A percentile compares a stretch with the other conserved stretches of the same genome.
Evolutionary conservation across 2,329 filamentous ascomycete genomes (phyloP).

Genomic region (Moelleriella libera): DNA sequence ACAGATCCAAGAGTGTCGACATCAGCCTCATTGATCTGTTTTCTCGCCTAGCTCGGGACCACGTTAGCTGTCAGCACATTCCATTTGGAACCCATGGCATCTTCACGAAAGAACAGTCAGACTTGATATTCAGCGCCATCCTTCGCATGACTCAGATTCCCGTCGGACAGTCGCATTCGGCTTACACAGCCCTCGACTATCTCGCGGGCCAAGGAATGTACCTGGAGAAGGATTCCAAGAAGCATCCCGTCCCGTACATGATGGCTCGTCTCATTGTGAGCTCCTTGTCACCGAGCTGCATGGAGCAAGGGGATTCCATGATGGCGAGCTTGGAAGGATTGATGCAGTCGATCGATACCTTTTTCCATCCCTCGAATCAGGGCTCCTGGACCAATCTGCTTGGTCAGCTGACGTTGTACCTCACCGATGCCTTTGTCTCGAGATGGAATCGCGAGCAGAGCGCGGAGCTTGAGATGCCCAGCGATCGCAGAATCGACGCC

Average conservation of each 20-base stretch:
- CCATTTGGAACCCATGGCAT: constrained; percentile 79
- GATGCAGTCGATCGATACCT: constrained; percentile 91
- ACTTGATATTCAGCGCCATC: constrained; percentile 83
- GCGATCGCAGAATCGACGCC: constrained; percentile 63
- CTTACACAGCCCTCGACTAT: constrained; percentile 77
- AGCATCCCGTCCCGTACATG: constrained; percentile 82
- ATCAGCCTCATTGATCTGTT: constrained; percentile 79
- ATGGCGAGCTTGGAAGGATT: constrained; percentile 77
- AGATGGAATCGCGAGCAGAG: constrained; percentile 93
- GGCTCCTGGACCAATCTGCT: constrained; percentile 83
- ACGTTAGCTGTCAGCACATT: constrained; percentile 58
- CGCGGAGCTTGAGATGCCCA: constrained; percentile 77
- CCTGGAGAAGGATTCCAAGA: constrained; percentile 84
- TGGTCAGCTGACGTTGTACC: constrained; percentile 79
- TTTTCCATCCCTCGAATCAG: constrained; percentile 96
- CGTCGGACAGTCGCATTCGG: constrained; percentile 87
- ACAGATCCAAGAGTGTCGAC: constrained; percentile 77
- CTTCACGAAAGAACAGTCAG: constrained; percentile 83
- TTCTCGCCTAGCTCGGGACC: constrained; percentile 76
- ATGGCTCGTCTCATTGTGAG: constrained; percentile 88
- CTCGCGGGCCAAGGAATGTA: constrained; percentile 72
- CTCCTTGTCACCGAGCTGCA: constrained; percentile 74
- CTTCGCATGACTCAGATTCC: constrained; percentile 86
- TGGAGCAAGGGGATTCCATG: constrained; percentile 65
- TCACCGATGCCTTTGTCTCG: constrained; percentile 93